Evolutionary conservation across 306 rosid species (phyloP).

Genomic region (Echinosophora koreensis): DNA sequence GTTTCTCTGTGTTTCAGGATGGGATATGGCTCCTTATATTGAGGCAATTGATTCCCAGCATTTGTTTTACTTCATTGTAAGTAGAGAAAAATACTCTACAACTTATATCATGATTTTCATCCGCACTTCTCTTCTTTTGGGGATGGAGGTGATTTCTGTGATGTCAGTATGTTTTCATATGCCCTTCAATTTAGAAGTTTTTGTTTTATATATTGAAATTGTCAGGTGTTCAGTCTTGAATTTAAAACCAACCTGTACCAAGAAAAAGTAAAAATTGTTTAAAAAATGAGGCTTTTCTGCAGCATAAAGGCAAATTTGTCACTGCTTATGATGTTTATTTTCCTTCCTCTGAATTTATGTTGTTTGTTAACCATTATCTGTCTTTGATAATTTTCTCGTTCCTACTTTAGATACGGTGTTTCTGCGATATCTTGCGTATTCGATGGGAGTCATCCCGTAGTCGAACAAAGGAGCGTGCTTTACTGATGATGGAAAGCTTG

Average conservation of each 20-base stretch:
- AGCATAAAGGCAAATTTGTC: constrained; percentile 16
- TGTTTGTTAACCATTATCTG: constrained; percentile 4
- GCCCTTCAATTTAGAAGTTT: background rate
- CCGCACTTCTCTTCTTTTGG: constrained; percentile 3
- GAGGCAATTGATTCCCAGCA: constrained; percentile 91
- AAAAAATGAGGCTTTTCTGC: constrained; percentile 40
- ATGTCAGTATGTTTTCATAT: background rate
- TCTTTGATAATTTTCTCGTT: constrained; percentile 37
- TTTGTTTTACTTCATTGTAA: constrained; percentile 68
- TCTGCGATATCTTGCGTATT: constrained; percentile 78
- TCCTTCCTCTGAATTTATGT: constrained; percentile 21
- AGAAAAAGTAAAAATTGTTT: constrained; percentile 19
- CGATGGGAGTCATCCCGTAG: constrained; percentile 94
- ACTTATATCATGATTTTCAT: constrained; percentile 21
- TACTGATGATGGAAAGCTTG: constrained; percentile 86
- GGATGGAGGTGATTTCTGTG: constrained; percentile 27
- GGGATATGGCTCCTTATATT: constrained; percentile 99
- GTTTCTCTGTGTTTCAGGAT: constrained; percentile 68
- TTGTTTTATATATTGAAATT: background rate
- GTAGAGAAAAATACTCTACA: constrained; percentile 42
- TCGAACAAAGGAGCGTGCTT: constrained; percentile 93
- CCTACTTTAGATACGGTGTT: constrained; percentile 63
- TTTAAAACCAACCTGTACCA: background rate
- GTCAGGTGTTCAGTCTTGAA: constrained; percentile 1
- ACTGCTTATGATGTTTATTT: constrained; percentile 28